Base-by-base conservation (phyloP, 1,139 yeast genomes). In the Hyphopichia khmerensis region DNA sequence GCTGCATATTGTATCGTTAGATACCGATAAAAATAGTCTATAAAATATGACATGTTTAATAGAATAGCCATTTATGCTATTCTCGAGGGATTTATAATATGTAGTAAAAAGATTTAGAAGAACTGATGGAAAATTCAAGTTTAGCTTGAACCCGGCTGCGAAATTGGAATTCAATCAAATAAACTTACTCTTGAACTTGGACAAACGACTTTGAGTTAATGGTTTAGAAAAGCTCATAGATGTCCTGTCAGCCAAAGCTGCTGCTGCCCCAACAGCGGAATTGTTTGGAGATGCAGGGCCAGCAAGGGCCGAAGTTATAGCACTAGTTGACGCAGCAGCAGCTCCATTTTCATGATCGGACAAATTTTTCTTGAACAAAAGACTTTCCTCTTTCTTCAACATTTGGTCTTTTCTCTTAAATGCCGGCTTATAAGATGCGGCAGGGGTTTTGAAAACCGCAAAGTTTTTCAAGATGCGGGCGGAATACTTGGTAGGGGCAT, bases 301-400 rank as follows among this genome's bases (percentile, higher is more conserved):
- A 23, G 6, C 17, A 30, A 30, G 33, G 17, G 18, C 29, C n/a
- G 29, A 7, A 4, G 29, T 11, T 26, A 26, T 26, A 9, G 29
- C 29, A 26, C 29, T 26, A 11, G 29, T 26, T 26, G 32, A 29
- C 27, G 19, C 11, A 4, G 16, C 13, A 9, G 29, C n/a, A 11
- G n/a, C 29, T 4, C 13, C 29, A 11, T 13, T 26, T 8, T 26
- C 29, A 26, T 26, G 11, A 4, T 11, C n/a, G 9, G 29, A 26
- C 10, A 36, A 19, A 15, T 39, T 33, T 17, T 39, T 16, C 23
- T 65, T 68, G 50, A 78, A 77, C n/a, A 72, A 71, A 48, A 73
- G 49, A 44, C 83, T 79, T 52, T 79, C 83, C 49, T 79, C 82
- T 24, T 70, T 66, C 52, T 76, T 74, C 40, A 77, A 62, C 46